Evolutionary conservation across 495 filamentous ascomycete genomes (phyloP).

Genomic region (Monascus purpureus): DNA sequence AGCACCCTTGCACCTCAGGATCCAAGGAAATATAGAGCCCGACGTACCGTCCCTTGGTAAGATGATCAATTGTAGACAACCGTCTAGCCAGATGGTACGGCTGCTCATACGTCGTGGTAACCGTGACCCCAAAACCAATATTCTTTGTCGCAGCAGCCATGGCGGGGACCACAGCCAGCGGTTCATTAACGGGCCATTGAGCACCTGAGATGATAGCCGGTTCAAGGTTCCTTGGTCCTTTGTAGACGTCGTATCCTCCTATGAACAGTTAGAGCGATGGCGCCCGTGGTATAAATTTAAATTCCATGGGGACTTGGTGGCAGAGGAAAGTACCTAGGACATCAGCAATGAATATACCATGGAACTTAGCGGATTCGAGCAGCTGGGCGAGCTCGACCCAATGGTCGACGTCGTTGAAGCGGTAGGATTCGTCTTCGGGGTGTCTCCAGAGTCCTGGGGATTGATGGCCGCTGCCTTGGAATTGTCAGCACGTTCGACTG

Average conservation of each 20-base stretch:
- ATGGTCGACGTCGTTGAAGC: conserved; percentile 39
- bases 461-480: conserved; percentile 36
- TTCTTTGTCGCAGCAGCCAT: conserved; percentile 43
- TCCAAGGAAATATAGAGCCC: neutral
- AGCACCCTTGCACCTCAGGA: neutral
- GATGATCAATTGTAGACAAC: conserved; percentile 52
- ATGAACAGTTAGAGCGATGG: neutral
- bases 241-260: conserved; percentile 55
- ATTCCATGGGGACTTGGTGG: too few relatives aligned
- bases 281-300: too few relatives aligned
- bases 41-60: conserved; percentile 45
- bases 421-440: conserved; percentile 36
- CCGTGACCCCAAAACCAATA: conserved; percentile 56
- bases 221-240: conserved; percentile 39
- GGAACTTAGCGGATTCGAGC: conserved; percentile 36
- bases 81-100: conserved; percentile 55
- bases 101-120: conserved; percentile 56
- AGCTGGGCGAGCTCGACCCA: conserved; percentile 36
- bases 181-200: conserved; percentile 53
- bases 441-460: conserved; percentile 40
- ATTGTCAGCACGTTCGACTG: neutral
- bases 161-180: conserved; percentile 26
- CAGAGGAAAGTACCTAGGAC: conserved; percentile 36
- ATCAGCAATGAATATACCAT: conserved; percentile 44
- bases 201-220: conserved; percentile 45